A percentile compares a stretch with the other conserved stretches of the same genome.
Evolutionary conservation across 306 rosid species (phyloP).

Genomic region (Sicyos edulis): DNA sequence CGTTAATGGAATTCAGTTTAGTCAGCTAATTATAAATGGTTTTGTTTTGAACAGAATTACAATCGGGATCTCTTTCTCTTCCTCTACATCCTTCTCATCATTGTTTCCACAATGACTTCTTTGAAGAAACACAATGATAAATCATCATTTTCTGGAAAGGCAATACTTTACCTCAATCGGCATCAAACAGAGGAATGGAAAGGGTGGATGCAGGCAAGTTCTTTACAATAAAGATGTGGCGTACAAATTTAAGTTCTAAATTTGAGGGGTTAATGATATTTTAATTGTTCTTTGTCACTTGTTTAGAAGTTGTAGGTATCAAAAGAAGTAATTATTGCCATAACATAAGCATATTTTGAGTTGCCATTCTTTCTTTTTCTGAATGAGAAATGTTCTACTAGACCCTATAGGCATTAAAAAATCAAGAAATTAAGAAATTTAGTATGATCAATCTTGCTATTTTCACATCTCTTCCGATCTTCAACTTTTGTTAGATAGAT

Average conservation of each 20-base stretch:
- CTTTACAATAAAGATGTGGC: slow-evolving; percentile 19
- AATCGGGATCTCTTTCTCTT: slow-evolving; percentile 90
- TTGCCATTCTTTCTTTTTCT: not conserved
- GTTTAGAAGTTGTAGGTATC: not conserved
- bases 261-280: slow-evolving; percentile 7
- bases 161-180: slow-evolving; percentile 82
- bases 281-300: not conserved
- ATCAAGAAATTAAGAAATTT: not conserved
- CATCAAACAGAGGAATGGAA: slow-evolving; percentile 99
- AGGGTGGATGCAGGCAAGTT: slow-evolving; percentile 99
- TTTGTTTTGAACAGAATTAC: slow-evolving; percentile 58
- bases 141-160: slow-evolving; percentile 76
- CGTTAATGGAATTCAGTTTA: slow-evolving; percentile 7
- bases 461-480: not conserved
- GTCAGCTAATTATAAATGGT: slow-evolving; percentile 20
- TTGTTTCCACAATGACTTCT: slow-evolving; percentile 89
- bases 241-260: slow-evolving; percentile 1
- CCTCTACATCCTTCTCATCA: slow-evolving; percentile 77
- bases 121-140: slow-evolving; percentile 79
- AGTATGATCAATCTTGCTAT: not conserved
- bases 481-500: not conserved
- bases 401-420: not conserved
- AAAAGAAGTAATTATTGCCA: not conserved
- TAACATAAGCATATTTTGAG: not conserved
- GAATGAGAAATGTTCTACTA: not conserved